Evolutionary conservation across 805 yeast species (phyloP), one percentile per base, ranked within the genome.

Genomic region (Danielozyma ontarioensis): DNA sequence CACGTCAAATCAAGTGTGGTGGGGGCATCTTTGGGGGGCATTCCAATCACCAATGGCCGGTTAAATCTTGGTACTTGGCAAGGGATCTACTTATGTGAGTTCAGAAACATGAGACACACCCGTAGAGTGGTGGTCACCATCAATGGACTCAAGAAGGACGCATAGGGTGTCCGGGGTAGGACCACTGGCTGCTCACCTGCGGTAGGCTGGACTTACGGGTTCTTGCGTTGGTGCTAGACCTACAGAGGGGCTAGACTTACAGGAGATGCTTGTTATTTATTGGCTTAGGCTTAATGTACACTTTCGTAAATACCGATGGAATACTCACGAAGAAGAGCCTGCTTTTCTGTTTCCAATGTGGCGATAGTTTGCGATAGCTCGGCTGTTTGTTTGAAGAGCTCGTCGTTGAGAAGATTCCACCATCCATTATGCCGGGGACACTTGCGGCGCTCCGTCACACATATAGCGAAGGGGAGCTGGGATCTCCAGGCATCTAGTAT

Each of bases 51-150:
- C 15, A 73, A 83, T 46, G 94, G 94, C 1, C 53, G 64, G 22
- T 59, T 84, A 35, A 80, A 79, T 1, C 68, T 80, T 0, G 94
- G 94, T 2, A 84, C 93, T 0, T 85, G 94, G 94, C 94, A 84
- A 52, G 94, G 93, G 0, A 71, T 85, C 27, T 84, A 83, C 68
- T 62, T 81, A 31, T 65, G 83, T 48, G 94, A 84, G 53, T 84
- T 85, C 57, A 69, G 94, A 46, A 65, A 67, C 29, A 70, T 75
- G 53, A 59, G 63, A 44, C 90, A 84, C 48, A 57, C 78, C 6
- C 70, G 94, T 48, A 70, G 71, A 34, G 61, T 83, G 17, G 78
- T 84, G 10, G 89, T 86, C 8, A 83, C 94, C 0, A 69, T 84
- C 42, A 76, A 83, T 44, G 94, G 93, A 3, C 46, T 52, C 34